phyloP scores from a whole-genome alignment of 441 rosid species.

The Syzygium syzygioides region DNA sequence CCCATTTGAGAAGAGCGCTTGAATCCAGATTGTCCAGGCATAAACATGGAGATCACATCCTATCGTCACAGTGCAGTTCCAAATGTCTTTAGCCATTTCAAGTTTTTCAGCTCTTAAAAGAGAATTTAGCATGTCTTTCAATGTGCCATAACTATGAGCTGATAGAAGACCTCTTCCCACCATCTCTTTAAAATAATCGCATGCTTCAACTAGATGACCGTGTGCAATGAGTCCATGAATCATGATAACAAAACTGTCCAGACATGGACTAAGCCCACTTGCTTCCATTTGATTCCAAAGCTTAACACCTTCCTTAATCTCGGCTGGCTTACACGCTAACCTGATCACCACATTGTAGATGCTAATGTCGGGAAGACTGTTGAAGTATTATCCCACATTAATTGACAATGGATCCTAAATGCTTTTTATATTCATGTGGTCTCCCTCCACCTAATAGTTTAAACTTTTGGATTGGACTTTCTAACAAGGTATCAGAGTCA shows the following conservation, averaged over 20 bases:
- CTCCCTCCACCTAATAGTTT: too few relatives aligned
- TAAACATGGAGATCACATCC: slow-evolving; percentile 60
- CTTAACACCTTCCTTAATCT: slow-evolving; percentile 48
- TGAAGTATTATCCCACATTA: too few relatives aligned
- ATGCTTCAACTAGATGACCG: slow-evolving; percentile 53
- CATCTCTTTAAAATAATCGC: slow-evolving; percentile 78
- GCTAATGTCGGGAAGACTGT: slow-evolving; percentile 40
- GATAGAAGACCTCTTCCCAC: slow-evolving; percentile 57
- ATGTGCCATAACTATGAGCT: slow-evolving; percentile 51
- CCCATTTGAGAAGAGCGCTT: slow-evolving; percentile 62
- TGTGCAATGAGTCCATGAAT: slow-evolving; percentile 59
- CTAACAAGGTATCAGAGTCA: too few relatives aligned
- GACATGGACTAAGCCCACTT: slow-evolving; percentile 56
- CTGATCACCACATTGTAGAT: slow-evolving; percentile 64
- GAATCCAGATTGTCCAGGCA: slow-evolving; percentile 92
- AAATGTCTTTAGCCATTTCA: slow-evolving; percentile 68
- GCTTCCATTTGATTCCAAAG: slow-evolving; percentile 82
- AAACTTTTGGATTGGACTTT: too few relatives aligned
- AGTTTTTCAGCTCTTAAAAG: slow-evolving; percentile 62
- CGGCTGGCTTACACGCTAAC: slow-evolving; percentile 68
- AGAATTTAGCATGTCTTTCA: slow-evolving; percentile 54
- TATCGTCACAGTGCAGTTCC: slow-evolving; percentile 54
- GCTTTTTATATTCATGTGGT: too few relatives aligned
- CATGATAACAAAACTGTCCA: slow-evolving; percentile 58
- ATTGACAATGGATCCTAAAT: too few relatives aligned